Conservation (phyloP, 148 eudicot genomes). For the Camellia granthamiana region DNA sequence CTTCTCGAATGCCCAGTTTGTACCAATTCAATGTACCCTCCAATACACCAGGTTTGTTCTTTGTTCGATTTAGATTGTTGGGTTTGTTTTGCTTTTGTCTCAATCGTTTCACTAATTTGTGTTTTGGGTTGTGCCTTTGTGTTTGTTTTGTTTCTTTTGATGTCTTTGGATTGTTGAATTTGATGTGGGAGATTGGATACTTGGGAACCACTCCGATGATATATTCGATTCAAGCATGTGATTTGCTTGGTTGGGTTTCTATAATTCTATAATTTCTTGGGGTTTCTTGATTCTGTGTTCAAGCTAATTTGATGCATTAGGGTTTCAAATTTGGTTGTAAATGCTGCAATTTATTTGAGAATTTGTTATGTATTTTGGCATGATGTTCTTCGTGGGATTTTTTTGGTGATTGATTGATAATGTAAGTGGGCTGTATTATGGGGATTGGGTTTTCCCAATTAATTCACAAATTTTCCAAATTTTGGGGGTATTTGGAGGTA, state of each 20-base stretch:
- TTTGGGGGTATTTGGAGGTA: no score
- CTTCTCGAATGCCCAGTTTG: slow-evolving; percentile 98
- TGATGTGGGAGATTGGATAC: background rate
- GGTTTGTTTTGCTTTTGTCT: background rate
- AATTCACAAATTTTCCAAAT: background rate
- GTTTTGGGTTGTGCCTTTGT: background rate
- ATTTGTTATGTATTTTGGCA: background rate
- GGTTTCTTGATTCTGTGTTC: background rate
- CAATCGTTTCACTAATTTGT: background rate
- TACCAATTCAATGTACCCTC: slow-evolving; percentile 95
- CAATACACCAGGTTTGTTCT: slow-evolving; percentile 81
- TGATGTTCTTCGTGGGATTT: background rate
- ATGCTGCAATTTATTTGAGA: background rate
- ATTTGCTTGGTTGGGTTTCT: slow-evolving; percentile 1
- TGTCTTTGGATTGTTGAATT: background rate
- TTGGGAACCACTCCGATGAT: background rate
- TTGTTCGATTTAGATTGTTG: background rate
- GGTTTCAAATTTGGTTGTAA: background rate
- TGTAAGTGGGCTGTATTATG: background rate
- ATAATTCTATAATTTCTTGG: background rate
- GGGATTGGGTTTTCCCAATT: background rate
- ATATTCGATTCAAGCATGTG: background rate
- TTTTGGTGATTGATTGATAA: background rate
- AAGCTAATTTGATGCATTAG: background rate
- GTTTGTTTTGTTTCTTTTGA: background rate